Percentiles rank a stretch among this genome's conserved stretches.
Conservation (phyloP, 192 early-diverging fungal species). For the Backusella westeae region DNA sequence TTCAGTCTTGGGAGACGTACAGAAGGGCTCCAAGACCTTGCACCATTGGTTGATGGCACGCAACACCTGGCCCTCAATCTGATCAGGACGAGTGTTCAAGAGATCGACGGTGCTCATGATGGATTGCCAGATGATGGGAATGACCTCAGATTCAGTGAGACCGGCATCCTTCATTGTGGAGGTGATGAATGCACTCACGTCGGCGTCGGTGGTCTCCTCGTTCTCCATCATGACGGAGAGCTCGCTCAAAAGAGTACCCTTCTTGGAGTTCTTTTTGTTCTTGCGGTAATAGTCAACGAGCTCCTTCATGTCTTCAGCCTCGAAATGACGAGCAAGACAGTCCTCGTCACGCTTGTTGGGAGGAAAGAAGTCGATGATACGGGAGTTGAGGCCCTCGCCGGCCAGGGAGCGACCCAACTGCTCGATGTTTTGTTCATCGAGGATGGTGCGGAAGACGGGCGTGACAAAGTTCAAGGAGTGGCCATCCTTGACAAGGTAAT, state of each 20-base stretch:
- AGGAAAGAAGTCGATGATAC: conserved; percentile 90
- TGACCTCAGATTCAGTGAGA: conserved; percentile 77
- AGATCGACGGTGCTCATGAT: conserved; percentile 80
- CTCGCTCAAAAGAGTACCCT: conserved; percentile 60
- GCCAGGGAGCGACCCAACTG: conserved; percentile 72
- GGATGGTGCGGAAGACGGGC: conserved; percentile 74
- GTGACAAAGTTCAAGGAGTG: conserved; percentile 83
- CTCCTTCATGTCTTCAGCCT: conserved; percentile 88
- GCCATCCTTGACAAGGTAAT: conserved; percentile 93
- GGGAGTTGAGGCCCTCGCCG: conserved; percentile 68
- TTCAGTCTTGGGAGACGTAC: conserved; percentile 80
- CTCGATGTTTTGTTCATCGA: conserved; percentile 72
- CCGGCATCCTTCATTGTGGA: conserved; percentile 60
- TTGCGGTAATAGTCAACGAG: conserved; percentile 80
- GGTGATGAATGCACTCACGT: conserved; percentile 64
- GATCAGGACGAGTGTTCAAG: conserved; percentile 73
- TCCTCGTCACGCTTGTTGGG: conserved; percentile 87
- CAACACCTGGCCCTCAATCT: conserved; percentile 74
- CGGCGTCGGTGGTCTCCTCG: conserved; percentile 41
- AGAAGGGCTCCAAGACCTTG: conserved; percentile 72
- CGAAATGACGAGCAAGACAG: conserved; percentile 88
- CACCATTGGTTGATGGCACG: conserved; percentile 67
- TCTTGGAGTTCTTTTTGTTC: conserved; percentile 64
- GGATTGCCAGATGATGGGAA: conserved; percentile 79
- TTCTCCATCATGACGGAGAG: conserved; percentile 54